Evolutionary conservation across 140 eudicot genomes (phyloP).

Genomic region (Stevia rebaudiana): DNA sequence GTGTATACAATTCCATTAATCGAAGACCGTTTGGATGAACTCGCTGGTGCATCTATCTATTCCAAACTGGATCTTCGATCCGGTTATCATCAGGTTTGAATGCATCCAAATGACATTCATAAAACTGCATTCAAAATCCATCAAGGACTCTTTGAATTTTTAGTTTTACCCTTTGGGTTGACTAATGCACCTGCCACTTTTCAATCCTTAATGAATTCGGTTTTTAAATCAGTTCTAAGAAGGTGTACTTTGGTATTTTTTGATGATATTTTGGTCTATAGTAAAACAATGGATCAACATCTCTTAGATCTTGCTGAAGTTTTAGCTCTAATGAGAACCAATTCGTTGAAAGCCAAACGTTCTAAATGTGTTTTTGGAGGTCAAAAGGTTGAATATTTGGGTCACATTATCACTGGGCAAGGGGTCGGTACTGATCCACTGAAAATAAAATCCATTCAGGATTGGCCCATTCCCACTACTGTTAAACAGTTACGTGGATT

Average conservation of each 20-base stretch:
- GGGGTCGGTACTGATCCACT: not conserved
- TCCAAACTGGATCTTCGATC: no score
- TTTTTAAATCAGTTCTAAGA: not conserved
- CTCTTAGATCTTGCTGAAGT: not conserved
- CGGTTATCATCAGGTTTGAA: no score
- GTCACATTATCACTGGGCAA: not conserved
- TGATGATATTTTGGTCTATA: conserved; percentile 1
- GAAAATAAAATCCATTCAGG: not conserved
- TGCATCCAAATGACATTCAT: no score
- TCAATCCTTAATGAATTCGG: not conserved
- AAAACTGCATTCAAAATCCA: not conserved
- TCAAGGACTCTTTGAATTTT: not conserved
- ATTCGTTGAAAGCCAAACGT: not conserved
- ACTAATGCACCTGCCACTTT: not conserved
- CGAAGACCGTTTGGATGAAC: no score
- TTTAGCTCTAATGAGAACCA: not conserved
- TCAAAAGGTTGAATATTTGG: not conserved
- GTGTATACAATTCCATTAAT: no score
- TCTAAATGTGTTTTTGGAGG: not conserved
- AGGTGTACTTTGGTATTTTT: not conserved
- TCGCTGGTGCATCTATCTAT: no score
- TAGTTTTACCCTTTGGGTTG: conserved; percentile 13
- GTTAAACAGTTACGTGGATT: not conserved
- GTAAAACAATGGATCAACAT: not conserved
- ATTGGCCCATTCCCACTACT: not conserved